phyloP scores from a whole-genome alignment of 1,139 yeast genomes.

The Debaryomyces sp. region DNA sequence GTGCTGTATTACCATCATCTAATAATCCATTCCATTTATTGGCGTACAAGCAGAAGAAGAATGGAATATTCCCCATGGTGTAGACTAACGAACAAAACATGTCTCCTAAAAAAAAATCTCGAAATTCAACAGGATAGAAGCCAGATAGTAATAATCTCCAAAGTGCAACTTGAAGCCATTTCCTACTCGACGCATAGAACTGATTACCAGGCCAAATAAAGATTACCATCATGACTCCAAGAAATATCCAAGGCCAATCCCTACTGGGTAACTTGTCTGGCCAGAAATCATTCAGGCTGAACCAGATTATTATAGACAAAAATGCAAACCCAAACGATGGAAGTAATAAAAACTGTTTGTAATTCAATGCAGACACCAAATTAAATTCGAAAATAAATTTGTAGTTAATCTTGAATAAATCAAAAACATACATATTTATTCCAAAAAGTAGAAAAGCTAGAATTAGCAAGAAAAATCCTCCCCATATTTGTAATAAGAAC shows the following conservation, averaged over 20 bases:
- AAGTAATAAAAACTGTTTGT: conserved; percentile 61
- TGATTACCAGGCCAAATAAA: conserved; percentile 68
- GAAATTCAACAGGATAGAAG: conserved; percentile 88
- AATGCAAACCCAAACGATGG: conserved; percentile 63
- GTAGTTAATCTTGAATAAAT: conserved; percentile 75
- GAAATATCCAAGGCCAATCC: conserved; percentile 80
- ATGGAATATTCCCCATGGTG: conserved; percentile 80
- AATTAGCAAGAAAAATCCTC: conserved; percentile 73
- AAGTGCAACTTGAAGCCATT: conserved; percentile 73
- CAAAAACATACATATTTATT: conserved; percentile 73
- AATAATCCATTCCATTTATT: conserved; percentile 63
- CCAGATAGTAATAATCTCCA: conserved; percentile 82
- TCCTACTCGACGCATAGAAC: conserved; percentile 56
- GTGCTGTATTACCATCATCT: conserved; percentile 35
- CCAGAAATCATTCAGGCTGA: conserved; percentile 75
- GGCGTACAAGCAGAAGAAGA: conserved; percentile 82
- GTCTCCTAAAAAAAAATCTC: conserved; percentile 93
- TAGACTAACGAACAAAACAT: conserved; percentile 86
- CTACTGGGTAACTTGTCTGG: conserved; percentile 60
- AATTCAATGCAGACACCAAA: conserved; percentile 68
- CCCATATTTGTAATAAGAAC: conserved; percentile 84
- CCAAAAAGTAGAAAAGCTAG: conserved; percentile 66
- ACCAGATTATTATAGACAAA: conserved; percentile 67
- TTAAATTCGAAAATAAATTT: conserved; percentile 91
- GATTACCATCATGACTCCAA: conserved; percentile 53